These are phyloP conservation scores for Berberis thunbergii DNA, from an alignment of 164 flowering plant species.

Conservation along the genomic window DNA sequence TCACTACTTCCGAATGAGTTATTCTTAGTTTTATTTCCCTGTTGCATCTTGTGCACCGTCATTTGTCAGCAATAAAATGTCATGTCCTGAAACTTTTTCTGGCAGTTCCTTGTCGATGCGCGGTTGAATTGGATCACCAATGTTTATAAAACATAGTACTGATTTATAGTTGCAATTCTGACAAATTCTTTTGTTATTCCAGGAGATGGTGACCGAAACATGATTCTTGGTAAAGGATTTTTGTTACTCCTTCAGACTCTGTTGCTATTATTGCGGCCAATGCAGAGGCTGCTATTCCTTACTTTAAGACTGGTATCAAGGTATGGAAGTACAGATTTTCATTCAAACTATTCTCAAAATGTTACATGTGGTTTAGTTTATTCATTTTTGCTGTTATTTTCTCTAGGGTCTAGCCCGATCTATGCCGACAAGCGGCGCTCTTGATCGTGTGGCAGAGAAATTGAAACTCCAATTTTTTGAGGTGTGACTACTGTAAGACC, in stretches of 20 bases:
- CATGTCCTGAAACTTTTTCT: too few relatives aligned
- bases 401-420: slow-evolving; percentile 92
- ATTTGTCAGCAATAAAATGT: too few relatives aligned
- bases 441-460: slow-evolving; percentile 87
- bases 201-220: slow-evolving; percentile 99
- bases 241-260: slow-evolving; percentile 97
- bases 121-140: background rate
- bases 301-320: slow-evolving; percentile 77
- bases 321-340: slow-evolving; percentile 23
- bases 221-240: slow-evolving; percentile 83
- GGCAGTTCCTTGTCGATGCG: background rate
- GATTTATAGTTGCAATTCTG: slow-evolving; percentile 1
- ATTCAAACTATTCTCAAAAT: background rate
- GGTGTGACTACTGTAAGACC: slow-evolving; percentile 32
- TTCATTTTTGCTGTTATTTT: background rate
- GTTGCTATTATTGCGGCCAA: slow-evolving; percentile 97
- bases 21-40: too few relatives aligned
- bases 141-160: background rate
- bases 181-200: slow-evolving; percentile 10
- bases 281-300: slow-evolving; percentile 89
- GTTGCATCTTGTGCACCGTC: too few relatives aligned
- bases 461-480: slow-evolving; percentile 86
- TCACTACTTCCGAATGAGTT: too few relatives aligned
- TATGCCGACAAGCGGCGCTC: slow-evolving; percentile 99
- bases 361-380: background rate